Percentiles rank a stretch among this genome's conserved stretches.
Conservation (phyloP, 2,329 filamentous ascomycete genomes). For the Tolypocladium capitatum region DNA sequence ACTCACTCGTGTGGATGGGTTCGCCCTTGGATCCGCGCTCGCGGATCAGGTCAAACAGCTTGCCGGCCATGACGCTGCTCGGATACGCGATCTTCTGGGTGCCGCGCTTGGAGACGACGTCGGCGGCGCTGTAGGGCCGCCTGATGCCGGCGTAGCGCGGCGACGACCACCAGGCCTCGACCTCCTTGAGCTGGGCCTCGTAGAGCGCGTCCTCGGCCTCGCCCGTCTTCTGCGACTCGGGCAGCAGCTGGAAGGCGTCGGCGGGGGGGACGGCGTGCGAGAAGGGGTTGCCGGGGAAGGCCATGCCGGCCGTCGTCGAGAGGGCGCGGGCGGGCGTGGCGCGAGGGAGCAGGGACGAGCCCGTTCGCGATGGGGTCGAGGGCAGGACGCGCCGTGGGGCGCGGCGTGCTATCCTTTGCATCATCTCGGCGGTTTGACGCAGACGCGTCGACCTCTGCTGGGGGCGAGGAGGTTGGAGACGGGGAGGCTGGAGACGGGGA, state of each 20-base stretch:
- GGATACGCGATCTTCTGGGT: slow-evolving; percentile 78
- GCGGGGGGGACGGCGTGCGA: slow-evolving; percentile 30
- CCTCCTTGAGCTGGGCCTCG: slow-evolving; percentile 69
- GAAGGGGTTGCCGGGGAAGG: slow-evolving; percentile 13
- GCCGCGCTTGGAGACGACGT: slow-evolving; percentile 88
- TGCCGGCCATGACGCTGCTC: slow-evolving; percentile 87
- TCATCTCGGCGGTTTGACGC: slow-evolving; percentile 9
- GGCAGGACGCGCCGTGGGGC: slow-evolving; percentile 13
- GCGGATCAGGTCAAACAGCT: slow-evolving; percentile 80
- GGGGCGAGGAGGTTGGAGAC: too few species aligned
- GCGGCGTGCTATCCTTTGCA: slow-evolving; percentile 19
- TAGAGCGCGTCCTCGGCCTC: slow-evolving; percentile 75
- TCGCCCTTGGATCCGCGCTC: slow-evolving; percentile 65
- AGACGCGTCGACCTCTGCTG: not conserved
- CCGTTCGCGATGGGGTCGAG: slow-evolving; percentile 8
- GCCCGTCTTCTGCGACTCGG: slow-evolving; percentile 64
- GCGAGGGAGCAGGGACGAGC: slow-evolving; percentile 4
- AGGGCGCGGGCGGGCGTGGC: slow-evolving; percentile 15
- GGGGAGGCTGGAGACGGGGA: too few species aligned
- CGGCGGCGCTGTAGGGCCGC: slow-evolving; percentile 77
- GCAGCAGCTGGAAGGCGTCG: slow-evolving; percentile 75
- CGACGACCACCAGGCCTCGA: slow-evolving; percentile 81
- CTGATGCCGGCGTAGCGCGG: slow-evolving; percentile 81
- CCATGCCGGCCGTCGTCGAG: slow-evolving; percentile 19
- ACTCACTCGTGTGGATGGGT: slow-evolving; percentile 82